Evolutionary conservation across 306 rosid species (phyloP).

Genomic region (Quercus robur): DNA sequence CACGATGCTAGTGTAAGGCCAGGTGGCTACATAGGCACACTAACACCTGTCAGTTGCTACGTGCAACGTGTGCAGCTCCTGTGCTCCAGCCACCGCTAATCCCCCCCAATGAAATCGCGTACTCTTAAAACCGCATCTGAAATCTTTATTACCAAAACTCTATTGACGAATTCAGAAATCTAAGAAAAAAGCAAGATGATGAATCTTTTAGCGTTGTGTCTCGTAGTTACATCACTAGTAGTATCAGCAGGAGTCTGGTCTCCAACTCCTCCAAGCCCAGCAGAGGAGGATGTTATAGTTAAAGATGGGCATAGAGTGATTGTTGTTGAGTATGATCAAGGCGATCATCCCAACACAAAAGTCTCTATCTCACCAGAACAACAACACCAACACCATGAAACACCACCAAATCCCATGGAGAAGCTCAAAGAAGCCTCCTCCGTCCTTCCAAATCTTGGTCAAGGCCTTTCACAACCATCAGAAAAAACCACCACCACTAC

Average conservation of each 20-base stretch:
- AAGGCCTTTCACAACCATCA: slow-evolving; percentile 19
- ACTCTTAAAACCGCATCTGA: too few species aligned
- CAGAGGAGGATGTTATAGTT: slow-evolving; percentile 39
- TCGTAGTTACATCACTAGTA: slow-evolving; percentile 50
- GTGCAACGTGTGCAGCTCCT: too few species aligned
- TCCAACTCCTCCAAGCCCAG: slow-evolving; percentile 30
- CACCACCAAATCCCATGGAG: background rate
- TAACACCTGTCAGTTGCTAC: too few species aligned
- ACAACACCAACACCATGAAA: background rate
- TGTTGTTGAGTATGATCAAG: slow-evolving; percentile 65
- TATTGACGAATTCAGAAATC: background rate
- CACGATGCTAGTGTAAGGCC: too few species aligned
- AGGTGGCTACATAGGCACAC: too few species aligned
- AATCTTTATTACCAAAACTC: background rate
- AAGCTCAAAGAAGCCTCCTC: slow-evolving; percentile 40
- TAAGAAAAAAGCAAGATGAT: slow-evolving; percentile 30
- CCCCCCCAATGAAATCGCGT: background rate
- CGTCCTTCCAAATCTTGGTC: slow-evolving; percentile 34
- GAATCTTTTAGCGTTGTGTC: slow-evolving; percentile 50
- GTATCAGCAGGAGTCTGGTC: slow-evolving; percentile 52
- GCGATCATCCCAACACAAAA: slow-evolving; percentile 53
- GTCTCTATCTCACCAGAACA: slow-evolving; percentile 58
- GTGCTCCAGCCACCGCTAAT: too few species aligned
- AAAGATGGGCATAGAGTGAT: slow-evolving; percentile 64
- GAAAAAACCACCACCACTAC: background rate